Conservation (phyloP, 2,329 filamentous ascomycete species). For the Epicoccum nigrum region DNA sequence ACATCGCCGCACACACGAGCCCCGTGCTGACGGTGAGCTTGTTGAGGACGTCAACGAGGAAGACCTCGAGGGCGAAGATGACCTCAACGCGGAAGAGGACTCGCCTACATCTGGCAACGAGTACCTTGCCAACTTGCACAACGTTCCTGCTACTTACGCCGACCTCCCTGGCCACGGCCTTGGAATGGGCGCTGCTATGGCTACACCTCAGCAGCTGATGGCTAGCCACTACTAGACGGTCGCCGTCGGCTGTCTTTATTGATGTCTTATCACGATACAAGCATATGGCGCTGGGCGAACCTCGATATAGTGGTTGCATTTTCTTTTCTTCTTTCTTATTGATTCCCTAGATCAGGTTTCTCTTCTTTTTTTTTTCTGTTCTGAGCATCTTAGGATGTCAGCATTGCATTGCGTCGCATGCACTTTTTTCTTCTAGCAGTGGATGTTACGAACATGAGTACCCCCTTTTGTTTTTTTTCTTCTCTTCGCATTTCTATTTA, state of each 20-base stretch:
- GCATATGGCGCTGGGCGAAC: slow-evolving; percentile 34
- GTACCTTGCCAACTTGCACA: slow-evolving; percentile 52
- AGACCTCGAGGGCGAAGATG: slow-evolving; percentile 86
- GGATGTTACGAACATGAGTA: slow-evolving; percentile 25
- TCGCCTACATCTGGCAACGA: slow-evolving; percentile 74
- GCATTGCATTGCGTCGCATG: slow-evolving; percentile 38
- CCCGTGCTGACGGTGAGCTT: slow-evolving; percentile 67
- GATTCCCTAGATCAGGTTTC: slow-evolving; percentile 27
- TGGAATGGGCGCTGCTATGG: slow-evolving; percentile 49
- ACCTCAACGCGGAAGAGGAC: slow-evolving; percentile 79
- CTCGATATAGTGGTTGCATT: slow-evolving; percentile 25
- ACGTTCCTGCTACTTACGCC: slow-evolving; percentile 41
- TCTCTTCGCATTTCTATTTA: slow-evolving; percentile 5
- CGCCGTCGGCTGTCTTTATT: slow-evolving; percentile 16
- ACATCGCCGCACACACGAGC: slow-evolving; percentile 82
- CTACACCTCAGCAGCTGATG: slow-evolving; percentile 51
- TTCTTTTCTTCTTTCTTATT: slow-evolving; percentile 22
- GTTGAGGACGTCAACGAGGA: slow-evolving; percentile 73
- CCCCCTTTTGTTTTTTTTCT: slow-evolving; percentile 16
- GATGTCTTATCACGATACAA: slow-evolving; percentile 33
- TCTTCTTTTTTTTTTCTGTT: slow-evolving; percentile 28
- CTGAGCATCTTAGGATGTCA: slow-evolving; percentile 22
- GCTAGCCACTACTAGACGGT: slow-evolving; percentile 51
- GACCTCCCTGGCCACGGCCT: slow-evolving; percentile 45
- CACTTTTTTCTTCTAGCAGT: slow-evolving; percentile 19